Evolutionary conservation across 805 yeast genomes (phyloP).

Genomic region (Zygosaccharomyces siamensis): DNA sequence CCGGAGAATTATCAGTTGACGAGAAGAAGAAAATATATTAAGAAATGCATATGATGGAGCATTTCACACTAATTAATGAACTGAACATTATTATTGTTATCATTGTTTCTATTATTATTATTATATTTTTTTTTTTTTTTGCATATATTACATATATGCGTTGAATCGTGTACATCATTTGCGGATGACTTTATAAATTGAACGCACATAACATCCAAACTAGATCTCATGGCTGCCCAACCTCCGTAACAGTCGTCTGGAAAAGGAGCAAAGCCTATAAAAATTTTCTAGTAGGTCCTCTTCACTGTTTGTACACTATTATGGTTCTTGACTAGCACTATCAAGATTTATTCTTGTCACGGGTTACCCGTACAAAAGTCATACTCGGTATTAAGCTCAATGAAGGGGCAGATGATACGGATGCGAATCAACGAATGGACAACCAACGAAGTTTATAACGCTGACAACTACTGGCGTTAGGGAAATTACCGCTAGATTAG

Average conservation of each 20-base stretch:
- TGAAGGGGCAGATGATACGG: not conserved
- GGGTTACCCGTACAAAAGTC: too few relatives aligned
- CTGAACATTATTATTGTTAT: not conserved
- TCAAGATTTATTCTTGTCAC: too few relatives aligned
- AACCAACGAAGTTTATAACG: not conserved
- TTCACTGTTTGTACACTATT: too few relatives aligned
- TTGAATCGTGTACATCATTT: not conserved
- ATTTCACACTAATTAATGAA: not conserved
- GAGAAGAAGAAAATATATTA: constrained; percentile 91
- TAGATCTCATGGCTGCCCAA: too few relatives aligned
- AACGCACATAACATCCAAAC: too few relatives aligned
- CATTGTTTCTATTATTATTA: not conserved
- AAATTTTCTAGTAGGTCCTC: too few relatives aligned
- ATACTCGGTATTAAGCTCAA: too few relatives aligned
- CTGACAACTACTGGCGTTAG: too few relatives aligned
- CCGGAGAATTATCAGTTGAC: constrained; percentile 88
- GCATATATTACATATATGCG: not conserved
- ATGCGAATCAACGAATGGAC: not conserved
- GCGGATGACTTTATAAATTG: not conserved
- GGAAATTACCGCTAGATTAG: not conserved
- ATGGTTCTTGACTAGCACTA: too few relatives aligned
- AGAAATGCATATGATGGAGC: constrained; percentile 7
- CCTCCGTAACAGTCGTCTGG: too few relatives aligned
- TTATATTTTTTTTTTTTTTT: not conserved
- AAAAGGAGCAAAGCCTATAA: too few relatives aligned